Conservation (phyloP, 1,139 yeast species). For the Zygoascus hellenicus region DNA sequence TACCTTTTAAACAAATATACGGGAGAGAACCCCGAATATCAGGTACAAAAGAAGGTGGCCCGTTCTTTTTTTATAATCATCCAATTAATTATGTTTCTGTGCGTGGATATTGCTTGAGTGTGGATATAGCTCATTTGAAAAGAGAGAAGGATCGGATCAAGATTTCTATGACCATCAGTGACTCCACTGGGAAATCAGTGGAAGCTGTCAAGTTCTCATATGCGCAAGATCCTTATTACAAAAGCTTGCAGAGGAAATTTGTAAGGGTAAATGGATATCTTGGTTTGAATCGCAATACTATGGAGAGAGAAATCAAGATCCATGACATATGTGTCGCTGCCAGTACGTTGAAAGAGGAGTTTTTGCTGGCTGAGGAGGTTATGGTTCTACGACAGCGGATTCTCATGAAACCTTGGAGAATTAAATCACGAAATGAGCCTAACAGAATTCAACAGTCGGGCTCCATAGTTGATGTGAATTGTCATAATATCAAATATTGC, state of each 20-base stretch:
- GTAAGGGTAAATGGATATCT: conserved; percentile 20
- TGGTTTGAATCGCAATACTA: neutral
- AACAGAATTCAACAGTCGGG: no score
- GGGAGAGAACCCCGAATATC: neutral
- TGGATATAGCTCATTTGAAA: conserved; percentile 9
- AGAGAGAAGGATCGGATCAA: conserved; percentile 2
- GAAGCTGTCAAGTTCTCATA: conserved; percentile 8
- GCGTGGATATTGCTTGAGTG: conserved; percentile 21
- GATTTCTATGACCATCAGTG: conserved; percentile 6
- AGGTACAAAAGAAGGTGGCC: conserved; percentile 9
- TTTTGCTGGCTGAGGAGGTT: conserved; percentile 17
- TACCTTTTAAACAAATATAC: conserved; percentile 16
- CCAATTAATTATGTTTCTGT: conserved; percentile 26
- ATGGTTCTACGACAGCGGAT: conserved; percentile 15
- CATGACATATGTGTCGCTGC: conserved; percentile 13
- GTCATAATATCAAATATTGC: no score
- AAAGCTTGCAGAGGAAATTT: conserved; percentile 8
- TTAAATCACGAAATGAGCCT: no score
- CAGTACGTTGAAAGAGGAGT: conserved; percentile 10
- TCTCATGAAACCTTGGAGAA: conserved; percentile 19
- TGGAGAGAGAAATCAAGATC: conserved; percentile 13
- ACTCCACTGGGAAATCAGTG: conserved; percentile 12
- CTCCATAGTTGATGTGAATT: no score
- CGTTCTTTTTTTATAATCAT: conserved; percentile 26
- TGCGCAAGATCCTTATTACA: conserved; percentile 1